A percentile compares a stretch with the other conserved stretches of the same genome.
These are phyloP conservation scores for Orobanche coerulescens DNA, from an alignment of 257 asterid species.

Conservation along the genomic window DNA sequence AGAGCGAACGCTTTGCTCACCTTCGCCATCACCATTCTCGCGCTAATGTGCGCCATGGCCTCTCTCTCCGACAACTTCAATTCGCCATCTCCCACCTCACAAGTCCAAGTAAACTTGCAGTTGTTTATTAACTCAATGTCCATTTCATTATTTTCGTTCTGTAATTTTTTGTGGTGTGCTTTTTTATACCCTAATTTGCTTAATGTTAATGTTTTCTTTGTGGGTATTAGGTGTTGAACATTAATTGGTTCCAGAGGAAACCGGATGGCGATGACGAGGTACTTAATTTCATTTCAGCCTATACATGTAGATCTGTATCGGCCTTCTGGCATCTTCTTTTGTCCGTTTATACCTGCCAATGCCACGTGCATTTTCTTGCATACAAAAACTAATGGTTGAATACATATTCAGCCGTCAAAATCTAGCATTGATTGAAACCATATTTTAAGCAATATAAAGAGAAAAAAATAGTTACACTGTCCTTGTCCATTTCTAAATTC, in stretches of 20 bases:
- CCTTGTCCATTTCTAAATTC: neutral
- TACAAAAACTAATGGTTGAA: neutral
- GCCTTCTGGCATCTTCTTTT: neutral
- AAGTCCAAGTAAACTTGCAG: conserved; percentile 51
- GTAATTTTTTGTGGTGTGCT: neutral
- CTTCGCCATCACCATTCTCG: conserved; percentile 68
- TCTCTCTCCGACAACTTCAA: conserved; percentile 78
- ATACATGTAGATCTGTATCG: neutral
- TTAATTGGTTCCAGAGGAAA: conserved; percentile 91
- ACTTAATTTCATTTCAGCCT: conserved; percentile 19
- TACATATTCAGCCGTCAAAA: neutral
- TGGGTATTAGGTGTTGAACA: conserved; percentile 56
- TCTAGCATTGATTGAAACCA: neutral
- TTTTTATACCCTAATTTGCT: conserved; percentile 13
- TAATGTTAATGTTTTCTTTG: neutral
- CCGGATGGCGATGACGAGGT: conserved; percentile 88
- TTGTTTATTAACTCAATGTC: neutral
- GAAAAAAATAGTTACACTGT: neutral
- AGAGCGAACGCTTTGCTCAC: conserved; percentile 82
- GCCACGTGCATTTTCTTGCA: neutral
- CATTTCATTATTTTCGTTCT: neutral
- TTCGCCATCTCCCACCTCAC: conserved; percentile 52
- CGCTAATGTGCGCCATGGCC: conserved; percentile 74
- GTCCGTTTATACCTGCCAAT: neutral
- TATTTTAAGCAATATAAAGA: neutral